phyloP scores from a whole-genome alignment of 2,329 filamentous ascomycete genomes.

The Botryosphaeria dothidea region DNA sequence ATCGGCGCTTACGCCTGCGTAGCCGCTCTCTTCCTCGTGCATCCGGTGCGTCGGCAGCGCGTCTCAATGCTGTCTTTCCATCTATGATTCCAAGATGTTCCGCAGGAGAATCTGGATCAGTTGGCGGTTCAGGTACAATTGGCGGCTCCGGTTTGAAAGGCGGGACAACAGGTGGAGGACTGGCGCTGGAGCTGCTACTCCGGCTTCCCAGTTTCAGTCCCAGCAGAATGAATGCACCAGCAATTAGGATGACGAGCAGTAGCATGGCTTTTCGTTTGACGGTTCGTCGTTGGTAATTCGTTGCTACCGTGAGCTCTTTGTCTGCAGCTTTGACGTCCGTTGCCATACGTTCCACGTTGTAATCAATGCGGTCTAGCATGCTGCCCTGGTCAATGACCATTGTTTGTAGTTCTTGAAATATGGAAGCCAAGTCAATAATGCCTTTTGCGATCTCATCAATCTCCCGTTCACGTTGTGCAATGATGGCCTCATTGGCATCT shows the following conservation, averaged over 20 bases:
- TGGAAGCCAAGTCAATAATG: constrained; percentile 94
- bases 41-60: background rate
- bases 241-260: constrained; percentile 79
- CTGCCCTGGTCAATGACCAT: constrained; percentile 69
- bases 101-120: background rate
- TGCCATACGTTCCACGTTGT: constrained; percentile 96
- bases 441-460: constrained; percentile 98
- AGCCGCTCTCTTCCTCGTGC: constrained; percentile 5
- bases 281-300: constrained; percentile 82
- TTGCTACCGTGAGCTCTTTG: constrained; percentile 85
- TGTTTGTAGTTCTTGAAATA: constrained; percentile 91
- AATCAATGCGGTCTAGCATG: constrained; percentile 59
- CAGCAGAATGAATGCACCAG: constrained; percentile 80
- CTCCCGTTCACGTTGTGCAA: constrained; percentile 89
- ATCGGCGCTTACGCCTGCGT: constrained; percentile 13
- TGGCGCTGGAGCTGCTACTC: constrained; percentile 1
- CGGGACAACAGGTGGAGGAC: constrained; percentile 14
- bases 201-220: constrained; percentile 67
- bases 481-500: constrained; percentile 71
- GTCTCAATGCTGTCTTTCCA: background rate
- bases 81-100: background rate
- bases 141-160: constrained; percentile 7
- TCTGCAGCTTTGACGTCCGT: constrained; percentile 90
- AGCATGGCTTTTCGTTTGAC: constrained; percentile 93
- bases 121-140: background rate